Evolutionary conservation across 208 protist species (phyloP), one percentile per base, ranked within the genome.

Genomic region (Crithidia brevicula): DNA sequence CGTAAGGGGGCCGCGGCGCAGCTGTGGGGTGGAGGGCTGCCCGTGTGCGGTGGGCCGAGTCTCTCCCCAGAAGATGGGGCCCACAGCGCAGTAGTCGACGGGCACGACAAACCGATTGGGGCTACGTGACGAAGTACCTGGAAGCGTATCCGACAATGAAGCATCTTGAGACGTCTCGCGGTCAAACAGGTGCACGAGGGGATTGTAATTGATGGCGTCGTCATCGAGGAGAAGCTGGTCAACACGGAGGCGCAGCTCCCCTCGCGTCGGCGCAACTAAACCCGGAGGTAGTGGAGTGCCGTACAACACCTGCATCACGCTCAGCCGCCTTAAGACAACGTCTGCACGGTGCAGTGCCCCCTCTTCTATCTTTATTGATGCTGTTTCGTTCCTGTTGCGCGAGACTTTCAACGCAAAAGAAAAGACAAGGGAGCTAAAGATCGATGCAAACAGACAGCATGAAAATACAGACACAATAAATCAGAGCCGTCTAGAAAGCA

Each of bases 61-160:
- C 63, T 94, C 88, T 1, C 91, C 91, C 82, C 81, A 92, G 71
- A 96, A 96, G 34, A 93, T 80, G 3, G 86, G 84, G 36, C 79
- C 76, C 23, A 96, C 74, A 2, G 76, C 83, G 60, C 91, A 96
- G 63, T 94, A 79, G 71, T 96, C 86, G 7, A 93, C 53, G 4
- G 91, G 88, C n/a, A 94, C 80, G 8, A 83, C 61, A 47, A 88
- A 88, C 5, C 74, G 77, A 36, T 90, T 87, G 15, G 79, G 72
- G 13, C 71, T 81, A 15, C 60, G 69, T 20, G 25, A 56, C 30
- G 25, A 30, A 31, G 27, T 23, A 50, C 64, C 38, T 20, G 23
- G 40, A 49, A n/a, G n/a, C 40, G 40, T 23, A 23, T 6, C 31
- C 5, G 46, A 31, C 18, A 31, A 22, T 4, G 53, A 59, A 7